Conservation (phyloP, 1,284 basidiomycete species). For the Rhodotorula sp. region DNA sequence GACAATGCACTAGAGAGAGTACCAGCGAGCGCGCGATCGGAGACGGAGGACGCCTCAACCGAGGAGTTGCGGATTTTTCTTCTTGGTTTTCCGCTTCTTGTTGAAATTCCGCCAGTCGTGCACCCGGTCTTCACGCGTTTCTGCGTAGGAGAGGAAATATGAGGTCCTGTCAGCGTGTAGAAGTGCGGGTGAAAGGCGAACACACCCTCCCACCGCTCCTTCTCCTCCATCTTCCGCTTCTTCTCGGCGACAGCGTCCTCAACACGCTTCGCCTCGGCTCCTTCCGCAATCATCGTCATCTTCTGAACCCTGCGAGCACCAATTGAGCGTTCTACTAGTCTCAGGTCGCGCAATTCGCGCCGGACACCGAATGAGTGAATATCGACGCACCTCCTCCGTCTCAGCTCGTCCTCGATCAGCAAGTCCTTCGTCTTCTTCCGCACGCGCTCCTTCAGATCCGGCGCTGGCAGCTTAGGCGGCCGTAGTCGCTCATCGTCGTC, state of each 20-base stretch:
- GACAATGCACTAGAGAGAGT: not conserved
- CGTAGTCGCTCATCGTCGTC: constrained; percentile 53
- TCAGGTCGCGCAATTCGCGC: not conserved
- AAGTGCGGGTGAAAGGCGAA: not conserved
- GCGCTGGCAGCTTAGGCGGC: constrained; percentile 30
- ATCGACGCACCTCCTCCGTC: constrained; percentile 51
- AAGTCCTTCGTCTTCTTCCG: constrained; percentile 55
- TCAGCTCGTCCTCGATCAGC: constrained; percentile 58
- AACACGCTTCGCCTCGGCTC: constrained; percentile 56
- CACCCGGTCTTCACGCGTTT: constrained; percentile 42
- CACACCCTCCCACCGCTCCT: constrained; percentile 55
- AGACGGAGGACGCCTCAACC: constrained; percentile 7
- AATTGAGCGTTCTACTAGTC: not conserved
- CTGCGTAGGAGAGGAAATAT: constrained; percentile 4
- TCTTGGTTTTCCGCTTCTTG: constrained; percentile 67
- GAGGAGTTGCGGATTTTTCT: constrained; percentile 56
- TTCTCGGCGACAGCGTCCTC: constrained; percentile 51
- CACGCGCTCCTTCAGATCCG: constrained; percentile 51
- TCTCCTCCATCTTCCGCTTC: constrained; percentile 55
- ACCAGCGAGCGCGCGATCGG: not conserved
- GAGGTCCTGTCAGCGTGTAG: no score
- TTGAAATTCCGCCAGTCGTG: constrained; percentile 44
- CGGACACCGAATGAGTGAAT: not conserved
- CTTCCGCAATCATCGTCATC: constrained; percentile 57
- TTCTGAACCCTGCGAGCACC: constrained; percentile 49